Conservation (phyloP, 805 yeast genomes). For the Blastobotrys chiropterorum region DNA sequence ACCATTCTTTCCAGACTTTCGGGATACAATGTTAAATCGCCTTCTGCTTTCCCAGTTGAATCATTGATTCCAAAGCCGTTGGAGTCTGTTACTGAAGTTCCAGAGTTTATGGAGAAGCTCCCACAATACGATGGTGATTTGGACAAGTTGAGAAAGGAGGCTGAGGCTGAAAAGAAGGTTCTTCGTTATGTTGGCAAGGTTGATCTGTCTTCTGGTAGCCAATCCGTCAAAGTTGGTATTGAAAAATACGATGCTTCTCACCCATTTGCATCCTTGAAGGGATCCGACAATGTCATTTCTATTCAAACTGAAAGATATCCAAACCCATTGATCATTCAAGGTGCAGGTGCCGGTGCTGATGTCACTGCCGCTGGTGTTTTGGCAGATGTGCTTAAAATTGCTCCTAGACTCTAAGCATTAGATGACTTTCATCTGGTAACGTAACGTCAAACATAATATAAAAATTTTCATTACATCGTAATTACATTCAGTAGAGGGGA, state of each 20-base stretch:
- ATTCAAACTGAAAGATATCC: conserved; percentile 87
- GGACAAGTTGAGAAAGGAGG: conserved; percentile 70
- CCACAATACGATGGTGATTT: conserved; percentile 80
- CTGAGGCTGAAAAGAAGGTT: conserved; percentile 78
- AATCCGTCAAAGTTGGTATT: conserved; percentile 76
- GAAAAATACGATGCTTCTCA: conserved; percentile 76
- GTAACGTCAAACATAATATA: neutral
- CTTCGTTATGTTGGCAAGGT: conserved; percentile 90
- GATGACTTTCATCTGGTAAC: neutral
- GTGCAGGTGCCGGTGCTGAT: conserved; percentile 86
- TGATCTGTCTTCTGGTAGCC: conserved; percentile 51
- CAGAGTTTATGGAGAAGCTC: conserved; percentile 71
- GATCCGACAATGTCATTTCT: conserved; percentile 92
- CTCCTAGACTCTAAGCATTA: conserved; percentile 55
- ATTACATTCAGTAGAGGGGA: neutral
- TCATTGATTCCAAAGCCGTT: conserved; percentile 85
- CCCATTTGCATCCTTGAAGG: conserved; percentile 93
- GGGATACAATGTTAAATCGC: conserved; percentile 78
- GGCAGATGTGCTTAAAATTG: conserved; percentile 88
- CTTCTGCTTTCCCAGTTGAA: conserved; percentile 89
- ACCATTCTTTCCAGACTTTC: conserved; percentile 92
- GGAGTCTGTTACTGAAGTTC: conserved; percentile 53
- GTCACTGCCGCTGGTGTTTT: conserved; percentile 86
- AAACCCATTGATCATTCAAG: conserved; percentile 91
- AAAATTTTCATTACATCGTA: neutral